A percentile compares a stretch with the other conserved stretches of the same genome.
Evolutionary conservation across 192 early-diverging fungal genomes (phyloP).

Genomic region (Coemansia umbellata): DNA sequence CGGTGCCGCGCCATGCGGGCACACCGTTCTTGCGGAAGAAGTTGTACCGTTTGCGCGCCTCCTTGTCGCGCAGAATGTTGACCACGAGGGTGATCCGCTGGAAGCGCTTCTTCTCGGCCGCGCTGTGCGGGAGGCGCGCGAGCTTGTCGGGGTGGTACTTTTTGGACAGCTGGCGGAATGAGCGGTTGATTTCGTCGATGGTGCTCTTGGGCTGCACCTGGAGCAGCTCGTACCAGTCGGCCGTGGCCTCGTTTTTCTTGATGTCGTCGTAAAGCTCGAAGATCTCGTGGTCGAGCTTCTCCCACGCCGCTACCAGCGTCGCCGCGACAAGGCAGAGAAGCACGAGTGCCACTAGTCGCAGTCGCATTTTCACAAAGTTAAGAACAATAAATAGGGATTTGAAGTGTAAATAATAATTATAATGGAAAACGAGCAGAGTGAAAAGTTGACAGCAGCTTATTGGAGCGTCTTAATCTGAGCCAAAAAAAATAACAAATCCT

Average conservation of each 20-base stretch:
- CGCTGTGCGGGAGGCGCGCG: conserved; percentile 12
- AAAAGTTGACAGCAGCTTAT: no score
- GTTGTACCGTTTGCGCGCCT: conserved; percentile 68
- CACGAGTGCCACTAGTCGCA: not conserved
- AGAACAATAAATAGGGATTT: not conserved
- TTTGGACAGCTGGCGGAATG: conserved; percentile 66
- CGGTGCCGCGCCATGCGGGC: conserved; percentile 74
- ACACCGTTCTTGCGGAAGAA: conserved; percentile 79
- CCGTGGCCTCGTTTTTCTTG: conserved; percentile 56
- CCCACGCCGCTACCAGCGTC: conserved; percentile 31
- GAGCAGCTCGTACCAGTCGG: conserved; percentile 66
- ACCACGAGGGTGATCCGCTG: conserved; percentile 62
- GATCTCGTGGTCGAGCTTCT: conserved; percentile 72
- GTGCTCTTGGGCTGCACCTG: conserved; percentile 52
- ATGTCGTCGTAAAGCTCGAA: conserved; percentile 78
- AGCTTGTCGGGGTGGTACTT: conserved; percentile 77
- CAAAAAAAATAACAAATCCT: no score
- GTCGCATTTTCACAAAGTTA: conserved; percentile 2
- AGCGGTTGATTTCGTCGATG: conserved; percentile 57
- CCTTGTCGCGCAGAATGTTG: conserved; percentile 59
- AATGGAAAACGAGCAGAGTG: not conserved
- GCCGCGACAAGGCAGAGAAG: conserved; percentile 4
- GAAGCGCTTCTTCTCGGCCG: conserved; percentile 58
- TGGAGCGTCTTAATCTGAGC: no score
- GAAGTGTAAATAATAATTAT: not conserved